Conservation (phyloP, 2,329 filamentous ascomycete genomes). For the Elsinoe fawcettii region DNA sequence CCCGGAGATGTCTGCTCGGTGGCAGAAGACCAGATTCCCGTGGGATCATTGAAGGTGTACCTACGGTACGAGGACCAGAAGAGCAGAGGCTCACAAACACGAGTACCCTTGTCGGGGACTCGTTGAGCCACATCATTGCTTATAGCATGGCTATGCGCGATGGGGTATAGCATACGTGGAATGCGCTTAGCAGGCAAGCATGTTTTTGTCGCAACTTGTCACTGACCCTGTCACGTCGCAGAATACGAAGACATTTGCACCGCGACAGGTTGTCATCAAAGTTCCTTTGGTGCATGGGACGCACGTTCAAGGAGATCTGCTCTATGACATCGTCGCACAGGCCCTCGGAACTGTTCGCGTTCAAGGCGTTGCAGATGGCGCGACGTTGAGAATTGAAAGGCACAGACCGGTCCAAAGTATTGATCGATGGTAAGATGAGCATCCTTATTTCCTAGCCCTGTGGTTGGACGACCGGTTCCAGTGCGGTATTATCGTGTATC, state of each 20-base stretch:
- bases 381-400: constrained; percentile 13
- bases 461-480: background rate
- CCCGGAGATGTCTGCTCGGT: background rate
- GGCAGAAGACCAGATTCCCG: background rate
- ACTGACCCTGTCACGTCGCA: background rate
- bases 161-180: background rate
- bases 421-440: background rate
- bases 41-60: background rate
- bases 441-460: constrained; percentile 4
- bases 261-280: background rate
- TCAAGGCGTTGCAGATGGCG: constrained; percentile 10
- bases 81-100: background rate
- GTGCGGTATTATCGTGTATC: constrained; percentile 10
- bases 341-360: constrained; percentile 6
- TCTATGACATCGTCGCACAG: constrained; percentile 7
- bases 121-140: background rate
- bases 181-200: background rate
- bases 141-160: background rate
- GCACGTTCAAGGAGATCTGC: constrained; percentile 1
- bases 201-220: background rate
- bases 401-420: constrained; percentile 7
- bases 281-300: background rate
- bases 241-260: background rate
- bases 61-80: background rate
- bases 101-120: background rate